phyloP scores from a whole-genome alignment of 129 eudicot species.

The Tagetes erecta region DNA sequence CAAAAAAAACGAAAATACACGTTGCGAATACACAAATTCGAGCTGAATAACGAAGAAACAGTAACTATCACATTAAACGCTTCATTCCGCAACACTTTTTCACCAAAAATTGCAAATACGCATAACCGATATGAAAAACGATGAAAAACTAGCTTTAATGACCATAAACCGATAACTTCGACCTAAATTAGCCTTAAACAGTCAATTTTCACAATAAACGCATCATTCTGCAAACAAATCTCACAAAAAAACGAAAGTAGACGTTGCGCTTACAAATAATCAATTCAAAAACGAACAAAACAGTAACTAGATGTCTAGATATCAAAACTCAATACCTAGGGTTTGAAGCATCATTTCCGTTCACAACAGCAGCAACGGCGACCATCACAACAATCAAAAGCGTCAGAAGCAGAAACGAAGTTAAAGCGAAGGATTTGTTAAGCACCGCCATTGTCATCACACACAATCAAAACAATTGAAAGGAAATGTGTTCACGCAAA shows the following conservation, averaged over 20 bases:
- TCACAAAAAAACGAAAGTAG: too few species aligned
- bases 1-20: background rate
- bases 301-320: too few species aligned
- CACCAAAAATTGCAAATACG: too few species aligned
- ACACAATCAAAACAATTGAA: background rate
- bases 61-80: background rate
- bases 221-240: too few species aligned
- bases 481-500: slow-evolving; percentile 11
- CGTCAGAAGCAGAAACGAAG: slow-evolving; percentile 38
- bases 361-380: slow-evolving; percentile 29
- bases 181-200: too few species aligned
- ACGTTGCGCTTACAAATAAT: too few species aligned
- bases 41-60: slow-evolving; percentile 6
- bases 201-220: too few species aligned
- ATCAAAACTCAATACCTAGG: slow-evolving; percentile 30
- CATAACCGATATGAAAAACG: too few species aligned
- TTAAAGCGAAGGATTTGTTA: slow-evolving; percentile 25
- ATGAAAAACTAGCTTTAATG: too few species aligned
- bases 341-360: slow-evolving; percentile 7
- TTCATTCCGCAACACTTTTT: too few species aligned
- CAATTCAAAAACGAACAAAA: too few species aligned
- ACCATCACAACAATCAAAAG: slow-evolving; percentile 21
- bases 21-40: background rate
- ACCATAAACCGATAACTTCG: too few species aligned
- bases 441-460: slow-evolving; percentile 30